These are phyloP conservation scores for Mrakia blollopis DNA, from an alignment of 768 basidiomycete species.

Conservation along the genomic window DNA sequence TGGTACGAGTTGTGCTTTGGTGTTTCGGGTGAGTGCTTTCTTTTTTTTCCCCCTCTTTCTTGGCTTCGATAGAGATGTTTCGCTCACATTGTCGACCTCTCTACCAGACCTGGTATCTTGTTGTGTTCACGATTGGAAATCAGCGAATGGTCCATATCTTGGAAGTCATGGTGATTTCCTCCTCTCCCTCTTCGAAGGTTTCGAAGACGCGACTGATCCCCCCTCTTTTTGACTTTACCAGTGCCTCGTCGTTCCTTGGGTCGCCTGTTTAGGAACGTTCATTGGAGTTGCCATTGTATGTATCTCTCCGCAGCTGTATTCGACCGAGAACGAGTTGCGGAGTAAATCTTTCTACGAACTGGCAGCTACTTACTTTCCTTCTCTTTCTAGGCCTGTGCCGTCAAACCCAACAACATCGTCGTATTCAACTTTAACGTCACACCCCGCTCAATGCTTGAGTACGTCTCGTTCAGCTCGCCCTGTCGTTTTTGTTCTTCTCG, in stretches of 20 bases:
- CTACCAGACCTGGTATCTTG: neutral
- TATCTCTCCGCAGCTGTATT: too few relatives aligned
- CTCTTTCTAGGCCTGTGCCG: too few relatives aligned
- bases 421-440: too few relatives aligned
- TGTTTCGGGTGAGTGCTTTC: neutral
- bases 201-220: neutral
- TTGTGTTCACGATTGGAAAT: neutral
- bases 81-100: neutral
- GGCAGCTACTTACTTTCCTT: too few relatives aligned
- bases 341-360: too few relatives aligned
- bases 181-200: too few relatives aligned
- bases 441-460: too few relatives aligned
- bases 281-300: neutral
- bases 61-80: neutral
- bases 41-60: neutral
- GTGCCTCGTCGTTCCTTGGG: neutral
- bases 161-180: neutral
- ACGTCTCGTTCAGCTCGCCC: too few relatives aligned
- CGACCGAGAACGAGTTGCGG: too few relatives aligned
- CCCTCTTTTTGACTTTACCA: neutral
- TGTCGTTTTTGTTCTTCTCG: too few relatives aligned
- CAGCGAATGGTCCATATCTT: neutral
- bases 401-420: too few relatives aligned
- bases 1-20: neutral
- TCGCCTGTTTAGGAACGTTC: neutral